These are phyloP conservation scores for Penicillium sp. DNA, from an alignment of 2,329 filamentous ascomycete genomes.

Conservation along the genomic window DNA sequence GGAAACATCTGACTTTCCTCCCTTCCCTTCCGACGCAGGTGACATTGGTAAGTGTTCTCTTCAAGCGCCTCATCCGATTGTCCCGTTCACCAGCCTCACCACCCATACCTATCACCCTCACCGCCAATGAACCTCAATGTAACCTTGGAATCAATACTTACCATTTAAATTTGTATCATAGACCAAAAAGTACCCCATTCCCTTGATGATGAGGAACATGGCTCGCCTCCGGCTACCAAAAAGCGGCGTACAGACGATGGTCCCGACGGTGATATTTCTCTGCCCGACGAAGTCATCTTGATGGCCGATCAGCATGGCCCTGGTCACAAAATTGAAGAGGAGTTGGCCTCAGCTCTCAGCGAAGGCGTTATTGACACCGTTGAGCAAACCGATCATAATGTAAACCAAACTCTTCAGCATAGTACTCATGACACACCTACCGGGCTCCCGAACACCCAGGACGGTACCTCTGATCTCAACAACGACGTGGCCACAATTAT, in stretches of 20 bases:
- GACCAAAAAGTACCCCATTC: slow-evolving; percentile 33
- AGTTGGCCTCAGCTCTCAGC: slow-evolving; percentile 37
- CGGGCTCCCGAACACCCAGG: slow-evolving; percentile 19
- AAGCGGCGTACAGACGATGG: slow-evolving; percentile 40
- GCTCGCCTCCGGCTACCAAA: slow-evolving; percentile 38
- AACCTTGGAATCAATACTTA: not conserved
- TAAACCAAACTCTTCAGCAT: slow-evolving; percentile 22
- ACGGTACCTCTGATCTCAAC: slow-evolving; percentile 28
- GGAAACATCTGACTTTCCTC: slow-evolving; percentile 29
- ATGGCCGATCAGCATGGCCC: slow-evolving; percentile 26
- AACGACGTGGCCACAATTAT: slow-evolving; percentile 41
- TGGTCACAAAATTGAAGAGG: slow-evolving; percentile 37
- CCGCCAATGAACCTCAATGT: slow-evolving; percentile 1
- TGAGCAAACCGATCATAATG: slow-evolving; percentile 22
- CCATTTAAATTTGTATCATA: slow-evolving; percentile 8
- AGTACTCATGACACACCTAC: slow-evolving; percentile 13
- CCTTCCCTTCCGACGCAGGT: slow-evolving; percentile 28
- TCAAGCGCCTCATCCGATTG: slow-evolving; percentile 1
- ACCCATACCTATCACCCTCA: not conserved
- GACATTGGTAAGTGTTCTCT: slow-evolving; percentile 35
- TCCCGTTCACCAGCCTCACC: slow-evolving; percentile 5
- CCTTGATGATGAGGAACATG: slow-evolving; percentile 33
- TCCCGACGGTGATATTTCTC: slow-evolving; percentile 23
- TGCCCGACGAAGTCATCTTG: slow-evolving; percentile 18
- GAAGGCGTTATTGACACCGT: slow-evolving; percentile 29